Base-by-base conservation (phyloP, 768 basidiomycete genomes). In the Amanita pseudoporphyria region DNA sequence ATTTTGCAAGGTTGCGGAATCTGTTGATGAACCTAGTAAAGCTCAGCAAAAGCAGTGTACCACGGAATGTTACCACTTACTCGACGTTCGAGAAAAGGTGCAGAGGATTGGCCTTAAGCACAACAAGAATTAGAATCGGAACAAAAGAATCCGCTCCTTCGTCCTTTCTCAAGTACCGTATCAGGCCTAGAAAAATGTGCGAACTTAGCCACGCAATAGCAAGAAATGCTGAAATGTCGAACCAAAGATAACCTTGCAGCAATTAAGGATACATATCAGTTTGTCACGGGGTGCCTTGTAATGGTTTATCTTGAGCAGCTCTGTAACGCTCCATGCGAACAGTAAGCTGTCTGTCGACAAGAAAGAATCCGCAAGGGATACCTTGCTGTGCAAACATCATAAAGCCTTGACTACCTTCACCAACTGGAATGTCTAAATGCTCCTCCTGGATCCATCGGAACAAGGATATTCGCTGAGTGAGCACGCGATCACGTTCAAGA, bases 241-340 rank as follows among this genome's bases (percentile, higher is more conserved):
- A 93, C 95, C 96, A 60, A 96, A 98, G 57, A 99, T 98, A 64
- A 99, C 92, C 71, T 99, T 99, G 80, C 94, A 99, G 64, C 82
- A 88, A 61, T 99, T 99, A 44, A 98, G 68, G 33, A 98, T 87
- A 65, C 96, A 98, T 49, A 99, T 98, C 45, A 98, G 71, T 68
- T 99, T 99, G 66, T 99, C 96, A 37, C 96, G 77, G 6, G 96
- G 96, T 9, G 96, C 96, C 64, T 98, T 98, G 72, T 98, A 99
- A 62, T 97, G 93, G 59, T 96, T 98, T 54, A 99, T 85, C 74
- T 97, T 98, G 57, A 92, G 65, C 37, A 99, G 71, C 65, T 99
- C 96, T 91, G 60, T 32, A 28, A 30, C 45, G 49, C 49, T 50
- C 49, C 49, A 24, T 10, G 33, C 31, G 13, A 35, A 41, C 32